Base-by-base conservation (phyloP, 2,329 filamentous ascomycete genomes). In the Didymella exigua region DNA sequence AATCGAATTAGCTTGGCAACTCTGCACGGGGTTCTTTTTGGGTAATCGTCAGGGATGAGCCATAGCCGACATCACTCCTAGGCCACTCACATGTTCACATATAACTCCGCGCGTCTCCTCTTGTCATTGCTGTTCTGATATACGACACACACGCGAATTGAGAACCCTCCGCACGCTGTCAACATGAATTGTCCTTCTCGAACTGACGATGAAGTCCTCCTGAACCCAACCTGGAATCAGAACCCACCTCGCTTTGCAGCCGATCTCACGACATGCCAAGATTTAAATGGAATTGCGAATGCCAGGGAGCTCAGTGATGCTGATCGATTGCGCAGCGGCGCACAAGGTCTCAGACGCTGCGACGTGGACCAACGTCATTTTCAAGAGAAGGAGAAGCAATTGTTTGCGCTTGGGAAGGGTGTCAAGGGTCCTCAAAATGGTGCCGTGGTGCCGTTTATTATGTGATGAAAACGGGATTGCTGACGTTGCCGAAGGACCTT, bases 131-230 rank as follows among this genome's bases (percentile, higher is more conserved):
- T 60, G 29, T 29, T 34, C 31, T 42, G 19, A 16, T 24, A 26
- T 38, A 56, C 34, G n/a, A 33, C 30, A 40, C 34, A 27, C 30
- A 30, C 34, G 21, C 34, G 5, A 26, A 10, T n/a, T 40, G n/a
- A 41, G 8, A 29, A 26, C 21, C 31, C n/a, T 44, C 3, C 13
- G 6, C 9, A 14, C 44, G 21, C 40, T 40, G 19, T 7, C 50
- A 58, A 30, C n/a, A 72, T 72, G 69, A 72, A 71, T 34, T 71
- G 68, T 49, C 69, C 69, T 21, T 71, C 69, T 21, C 34, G 41
- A 46, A 67, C 61, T 34, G 69, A 70, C 47, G 65, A 70, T 5
- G 62, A 68, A 30, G 34, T 66, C 31, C 50, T 68, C 16, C 54
- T 64, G 24, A 61, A 68, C 38, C 68, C 68, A 5, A 65, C 56